Evolutionary conservation across 2,329 filamentous ascomycete genomes (phyloP), one percentile per base, ranked within the genome.

Genomic region (Exserohilum turcica): DNA sequence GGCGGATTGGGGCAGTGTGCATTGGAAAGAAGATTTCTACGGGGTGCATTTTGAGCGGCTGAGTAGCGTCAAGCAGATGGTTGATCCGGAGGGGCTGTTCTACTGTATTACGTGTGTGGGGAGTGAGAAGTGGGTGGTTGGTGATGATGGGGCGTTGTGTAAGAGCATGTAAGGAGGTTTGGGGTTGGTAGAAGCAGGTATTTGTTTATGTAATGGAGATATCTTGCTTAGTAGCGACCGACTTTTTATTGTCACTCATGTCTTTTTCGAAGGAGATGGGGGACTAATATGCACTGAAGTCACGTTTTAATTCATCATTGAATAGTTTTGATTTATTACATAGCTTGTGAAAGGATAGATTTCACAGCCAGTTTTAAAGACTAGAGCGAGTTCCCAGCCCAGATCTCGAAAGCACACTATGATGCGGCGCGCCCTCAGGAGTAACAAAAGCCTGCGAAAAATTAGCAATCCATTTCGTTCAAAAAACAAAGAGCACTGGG

Each of bases 11-110:
- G 36, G 27, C 6, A 40, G 31, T 45, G 18, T 27, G 43, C 31
- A 27, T 1, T 45, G 31, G 31, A 45, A 36, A 36, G 43, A 36
- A 28, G 31, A 45, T 19, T 45, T 45, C 32, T 45, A 45, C 18
- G 31, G 31, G 7, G 31, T 24, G 31, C 18, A 45, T 21, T 45
- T 24, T 36, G 18, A 36, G 18, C 31, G 19, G 12, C 31, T 36
- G 21, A 15, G 31, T 18, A 16, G n/a, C 18, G 19, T 36, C 18
- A 45, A 45, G 43, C 16, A 45, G 15, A 18, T 8, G 43, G 35
- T 36, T n/a, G 43, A 45, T 45, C 43, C 31, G 6, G 31, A 27
- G 15, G 43, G 19, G 27, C 12, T 45, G 13, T 45, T 45, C 7
- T 45, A 45, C 12, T 35, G 43, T 21, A 24, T 27, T 24, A 45